Base-by-base conservation (phyloP, 768 basidiomycete genomes). In the Kwoniella pini region DNA sequence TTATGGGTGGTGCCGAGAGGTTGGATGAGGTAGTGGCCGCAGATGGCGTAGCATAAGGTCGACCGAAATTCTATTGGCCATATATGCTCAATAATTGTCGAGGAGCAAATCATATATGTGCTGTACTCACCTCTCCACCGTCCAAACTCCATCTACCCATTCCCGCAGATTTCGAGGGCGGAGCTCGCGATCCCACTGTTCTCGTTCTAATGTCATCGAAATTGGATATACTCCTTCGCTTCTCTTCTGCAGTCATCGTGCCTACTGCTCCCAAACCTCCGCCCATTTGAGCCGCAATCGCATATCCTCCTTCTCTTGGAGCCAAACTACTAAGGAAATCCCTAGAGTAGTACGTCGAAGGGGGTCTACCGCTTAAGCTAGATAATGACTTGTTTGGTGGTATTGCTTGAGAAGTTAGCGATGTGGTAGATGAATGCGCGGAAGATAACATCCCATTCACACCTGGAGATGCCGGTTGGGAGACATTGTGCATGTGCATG, bases 281-380 rank as follows among this genome's bases (percentile, higher is more conserved):
- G n/a, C 64, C 71, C 60, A 75, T 65, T 46, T 53, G 51, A 13
- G 77, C 77, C 17, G 77, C 77, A 33, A 78, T 66, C 3, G 77
- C 77, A 64, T 78, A 78, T 15, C 77, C 77, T 15, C 77, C 77
- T 65, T 78, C 77, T 54, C 77, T 53, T 5, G 72, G 74, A 15
- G 71, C 70, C 5, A 77, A 55, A 45, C 63, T 69, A n/a, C 57
- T 56, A 52, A 77, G 44, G 54, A 75, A 78, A 52, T 78, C 77
- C 21, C 77, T 51, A 31, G 75, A 76, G 45, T 75, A 75, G 53
- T 70, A 75, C 2, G 71, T 46, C 19, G 69, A 70, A 7, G 74
- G 71, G n/a, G 74, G 74, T 17, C 50, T 24, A 13, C 42, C 44
- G 15, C 40, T 42, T 22, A 57, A 10, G 28, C 54, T 54, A 4